Evolutionary conservation across 1,284 basidiomycete species (phyloP), one percentile per base, ranked within the genome.

Genomic region (Rhodofomes roseus): DNA sequence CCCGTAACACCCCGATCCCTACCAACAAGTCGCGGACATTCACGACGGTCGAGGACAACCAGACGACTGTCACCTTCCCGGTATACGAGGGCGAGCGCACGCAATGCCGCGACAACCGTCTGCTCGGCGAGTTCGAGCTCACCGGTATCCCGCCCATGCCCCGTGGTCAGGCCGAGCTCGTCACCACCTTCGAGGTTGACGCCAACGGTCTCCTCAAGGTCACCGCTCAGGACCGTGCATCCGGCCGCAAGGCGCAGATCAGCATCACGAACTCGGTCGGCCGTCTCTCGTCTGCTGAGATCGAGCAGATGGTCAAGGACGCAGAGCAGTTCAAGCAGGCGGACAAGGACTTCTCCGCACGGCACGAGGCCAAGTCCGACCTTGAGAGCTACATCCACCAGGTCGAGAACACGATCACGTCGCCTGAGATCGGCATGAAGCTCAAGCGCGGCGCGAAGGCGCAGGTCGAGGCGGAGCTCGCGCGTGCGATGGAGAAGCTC

Each of bases 81-180:
- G 96, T 98, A 82, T 96, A 96, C 79, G 96, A 98, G 84, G 95
- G 95, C 74, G 96, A 98, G 81, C 94, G 95, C 69, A 96, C 94
- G 44, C 93, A 96, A 71, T 96, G 94, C 82, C 92, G 93, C 73
- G 95, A 98, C 81, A 97, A 97, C 83, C 87, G 94, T 77, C 82
- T 98, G 62, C 91, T 98, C 69, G 95, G 95, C 71, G 94, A 98
- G 81, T 97, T 97, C 77, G 95, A 97, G 82, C 91, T 97, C 65
- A 95, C 82, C 61, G 94, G 95, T 71, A 96, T 98, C 72, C 95
- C 95, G 56, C 96, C 95, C 55, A 95, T 96, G 91, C 94, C 92
- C 70, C 92, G 95, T 73, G 95, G 95, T 62, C 93, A 96, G 79
- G 94, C 95, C 64, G 94, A 98, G 81, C 88, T 98, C 63, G 91